A percentile compares a stretch with the other conserved stretches of the same genome.
Evolutionary conservation across 805 yeast species (phyloP).

Genomic region (Kluyveromyces starmeri): DNA sequence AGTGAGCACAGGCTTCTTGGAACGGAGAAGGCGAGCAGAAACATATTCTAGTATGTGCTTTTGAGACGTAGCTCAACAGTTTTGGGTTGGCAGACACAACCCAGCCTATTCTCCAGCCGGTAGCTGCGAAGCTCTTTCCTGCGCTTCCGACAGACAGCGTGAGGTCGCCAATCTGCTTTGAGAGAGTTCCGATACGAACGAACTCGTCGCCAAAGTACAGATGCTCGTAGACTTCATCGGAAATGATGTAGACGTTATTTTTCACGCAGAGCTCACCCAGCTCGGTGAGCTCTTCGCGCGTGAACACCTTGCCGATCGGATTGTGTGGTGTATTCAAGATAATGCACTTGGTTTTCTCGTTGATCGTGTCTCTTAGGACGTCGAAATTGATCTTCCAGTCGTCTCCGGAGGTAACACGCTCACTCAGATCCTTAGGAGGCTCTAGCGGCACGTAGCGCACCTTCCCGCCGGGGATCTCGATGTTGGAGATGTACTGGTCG

Average conservation of each 20-base stretch:
- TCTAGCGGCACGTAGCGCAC: slow-evolving; percentile 79
- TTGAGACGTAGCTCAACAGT: slow-evolving; percentile 66
- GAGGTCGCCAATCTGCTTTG: slow-evolving; percentile 68
- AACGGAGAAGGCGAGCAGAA: slow-evolving; percentile 85
- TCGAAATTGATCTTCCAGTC: slow-evolving; percentile 85
- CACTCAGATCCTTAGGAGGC: slow-evolving; percentile 66
- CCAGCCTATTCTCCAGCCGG: slow-evolving; percentile 99
- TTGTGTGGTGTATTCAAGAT: slow-evolving; percentile 93
- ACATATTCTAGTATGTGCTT: slow-evolving; percentile 92
- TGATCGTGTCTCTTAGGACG: slow-evolving; percentile 63
- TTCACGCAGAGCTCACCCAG: slow-evolving; percentile 81
- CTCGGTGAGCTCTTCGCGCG: slow-evolving; percentile 58
- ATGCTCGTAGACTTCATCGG: slow-evolving; percentile 95
- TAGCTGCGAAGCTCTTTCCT: slow-evolving; percentile 96
- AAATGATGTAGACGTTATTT: slow-evolving; percentile 70
- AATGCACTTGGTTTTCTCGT: slow-evolving; percentile 71
- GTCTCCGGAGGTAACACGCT: slow-evolving; percentile 58
- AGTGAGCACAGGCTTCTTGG: slow-evolving; percentile 85
- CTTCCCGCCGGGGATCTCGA: slow-evolving; percentile 88
- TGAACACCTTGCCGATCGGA: slow-evolving; percentile 88
- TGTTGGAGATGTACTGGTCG: slow-evolving; percentile 92
- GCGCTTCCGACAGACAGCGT: slow-evolving; percentile 94
- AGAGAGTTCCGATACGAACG: slow-evolving; percentile 75
- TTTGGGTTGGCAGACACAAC: slow-evolving; percentile 72
- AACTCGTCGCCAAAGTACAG: slow-evolving; percentile 61